A percentile compares a stretch with the other conserved stretches of the same genome.
Evolutionary conservation across 345 rosid species (phyloP).

Genomic region (Dimocarpus longan): DNA sequence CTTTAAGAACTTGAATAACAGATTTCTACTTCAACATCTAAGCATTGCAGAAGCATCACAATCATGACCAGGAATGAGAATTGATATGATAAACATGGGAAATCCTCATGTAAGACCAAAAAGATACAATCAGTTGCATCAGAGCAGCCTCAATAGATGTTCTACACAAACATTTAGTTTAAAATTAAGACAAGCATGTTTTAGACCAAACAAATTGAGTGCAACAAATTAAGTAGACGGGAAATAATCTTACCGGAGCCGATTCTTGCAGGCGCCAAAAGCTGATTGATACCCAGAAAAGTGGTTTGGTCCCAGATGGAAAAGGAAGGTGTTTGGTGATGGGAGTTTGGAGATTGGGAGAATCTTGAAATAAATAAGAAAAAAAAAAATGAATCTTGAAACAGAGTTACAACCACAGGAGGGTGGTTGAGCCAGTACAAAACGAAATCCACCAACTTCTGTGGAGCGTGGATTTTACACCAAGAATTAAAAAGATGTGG

Average conservation of each 20-base stretch:
- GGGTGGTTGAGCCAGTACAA: not conserved
- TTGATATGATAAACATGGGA: not conserved
- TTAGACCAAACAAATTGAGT: not conserved
- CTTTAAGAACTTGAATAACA: not conserved
- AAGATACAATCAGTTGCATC: not conserved
- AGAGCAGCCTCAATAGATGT: not conserved
- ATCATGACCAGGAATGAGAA: not conserved
- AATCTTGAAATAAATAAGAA: not conserved
- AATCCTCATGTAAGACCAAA: not conserved
- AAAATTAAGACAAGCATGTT: too few relatives aligned
- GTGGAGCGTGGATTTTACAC: slow-evolving; percentile 13
- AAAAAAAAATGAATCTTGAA: slow-evolving; percentile 9
- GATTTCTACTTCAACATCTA: not conserved
- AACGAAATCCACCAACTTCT: not conserved
- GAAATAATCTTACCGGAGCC: slow-evolving; percentile 15
- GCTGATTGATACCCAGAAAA: not conserved
- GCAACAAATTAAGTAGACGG: not conserved
- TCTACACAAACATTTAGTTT: not conserved
- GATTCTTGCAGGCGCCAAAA: not conserved
- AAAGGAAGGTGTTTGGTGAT: not conserved
- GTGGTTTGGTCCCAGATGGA: not conserved
- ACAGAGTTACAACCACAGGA: slow-evolving; percentile 7
- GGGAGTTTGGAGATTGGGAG: slow-evolving; percentile 6
- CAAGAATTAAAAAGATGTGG: slow-evolving; percentile 6
- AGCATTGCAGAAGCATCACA: not conserved